These are phyloP conservation scores for Copromyces sp. DNA, from an alignment of 495 filamentous ascomycete species.

Conservation along the genomic window DNA sequence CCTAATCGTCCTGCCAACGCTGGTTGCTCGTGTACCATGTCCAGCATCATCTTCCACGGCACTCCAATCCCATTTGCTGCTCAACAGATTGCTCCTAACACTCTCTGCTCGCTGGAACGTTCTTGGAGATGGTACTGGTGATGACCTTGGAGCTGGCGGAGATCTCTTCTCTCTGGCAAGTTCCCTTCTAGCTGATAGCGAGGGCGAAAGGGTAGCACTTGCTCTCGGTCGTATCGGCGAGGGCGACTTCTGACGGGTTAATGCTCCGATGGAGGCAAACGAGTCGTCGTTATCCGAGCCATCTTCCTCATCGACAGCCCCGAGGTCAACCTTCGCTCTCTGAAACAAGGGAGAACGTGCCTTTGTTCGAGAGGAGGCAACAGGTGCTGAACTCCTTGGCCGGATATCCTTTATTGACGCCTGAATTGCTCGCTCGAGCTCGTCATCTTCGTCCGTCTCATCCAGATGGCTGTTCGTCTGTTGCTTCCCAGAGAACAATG, in stretches of 20 bases:
- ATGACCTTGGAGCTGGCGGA: slow-evolving; percentile 6
- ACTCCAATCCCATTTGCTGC: background rate
- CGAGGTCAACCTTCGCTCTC: background rate
- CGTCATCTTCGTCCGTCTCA: background rate
- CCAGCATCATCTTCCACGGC: background rate
- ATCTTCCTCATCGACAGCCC: background rate
- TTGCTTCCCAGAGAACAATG: background rate
- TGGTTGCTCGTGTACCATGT: background rate
- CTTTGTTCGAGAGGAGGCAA: background rate
- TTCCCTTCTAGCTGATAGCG: background rate
- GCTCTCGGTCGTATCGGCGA: background rate
- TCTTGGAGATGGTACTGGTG: background rate
- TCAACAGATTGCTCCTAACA: background rate
- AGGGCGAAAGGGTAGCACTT: background rate
- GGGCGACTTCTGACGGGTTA: background rate
- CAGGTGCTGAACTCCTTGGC: background rate
- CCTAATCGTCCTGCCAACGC: background rate
- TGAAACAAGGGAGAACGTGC: background rate
- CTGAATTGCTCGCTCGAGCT: background rate
- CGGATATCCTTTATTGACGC: background rate
- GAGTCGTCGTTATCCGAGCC: slow-evolving; percentile 8
- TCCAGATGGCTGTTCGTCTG: background rate
- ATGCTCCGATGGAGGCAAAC: slow-evolving; percentile 2
- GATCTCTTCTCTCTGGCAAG: background rate
- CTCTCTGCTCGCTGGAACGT: background rate